Base-by-base conservation (phyloP, 371 early-diverging fungal genomes). In the Dichotomocladium elegans region DNA sequence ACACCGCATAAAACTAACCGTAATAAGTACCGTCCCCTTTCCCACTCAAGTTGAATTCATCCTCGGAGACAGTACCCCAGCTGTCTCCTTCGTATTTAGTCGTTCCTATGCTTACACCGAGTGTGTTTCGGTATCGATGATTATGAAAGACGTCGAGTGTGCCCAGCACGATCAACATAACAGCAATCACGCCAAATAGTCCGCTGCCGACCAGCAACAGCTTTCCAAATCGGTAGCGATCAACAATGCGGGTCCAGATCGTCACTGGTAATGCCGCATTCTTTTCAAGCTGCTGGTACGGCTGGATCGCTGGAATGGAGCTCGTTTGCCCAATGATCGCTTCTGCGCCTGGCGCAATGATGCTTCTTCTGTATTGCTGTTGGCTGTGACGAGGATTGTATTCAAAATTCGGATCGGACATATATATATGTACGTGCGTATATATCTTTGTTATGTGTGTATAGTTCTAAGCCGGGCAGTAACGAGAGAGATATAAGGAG, bases 11-110 rank as follows among this genome's bases (percentile, higher is more conserved):
- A n/a, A 22, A 2, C 51, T 35, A 62, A 66, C 74, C 74, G 37
- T 75, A 75, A 42, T 75, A 75, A 10, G 76, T 75, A 14, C 72
- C 76, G 51, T 75, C 76, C 0, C 76, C 76, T 57, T 64, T 50
- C 5, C 76, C 76, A 28, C 58, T 50, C 55, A 67, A 64, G 34
- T 57, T 50, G 28, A 70, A 70, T 41, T 66, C 45, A 8, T 60
- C 70, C 4, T 43, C 44, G 25, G 55, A 51, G 2, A 56, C 66
- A 9, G 70, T 59, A 3, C 76, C 76, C 54, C 62, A 63, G 30
- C 72, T 72, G 14, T 63, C 61, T 4, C 76, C 76, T 51, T 57
- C 47, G 40, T 65, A 72, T 47, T 63, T 64, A 1, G 72, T 60
- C 14, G 70, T 56, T 5, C 72, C 71, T 4, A 55, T 27, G 11